Conservation (phyloP, 2,329 filamentous ascomycete species). For the Monilinia aucupariae region DNA sequence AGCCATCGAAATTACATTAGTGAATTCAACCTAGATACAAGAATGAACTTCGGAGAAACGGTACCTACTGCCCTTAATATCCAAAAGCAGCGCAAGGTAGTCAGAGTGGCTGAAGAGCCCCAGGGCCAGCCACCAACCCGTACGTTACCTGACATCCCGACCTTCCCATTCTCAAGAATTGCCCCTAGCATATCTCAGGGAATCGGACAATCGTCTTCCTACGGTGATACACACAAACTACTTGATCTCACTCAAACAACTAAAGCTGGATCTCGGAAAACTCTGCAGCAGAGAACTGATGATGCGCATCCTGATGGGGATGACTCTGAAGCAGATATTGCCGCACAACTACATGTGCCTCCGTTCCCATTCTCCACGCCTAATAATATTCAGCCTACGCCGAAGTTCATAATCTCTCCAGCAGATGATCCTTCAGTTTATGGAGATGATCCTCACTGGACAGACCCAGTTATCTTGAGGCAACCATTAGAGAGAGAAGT, state of each 20-base stretch:
- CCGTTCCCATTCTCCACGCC: constrained; percentile 16
- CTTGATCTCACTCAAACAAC: constrained; percentile 21
- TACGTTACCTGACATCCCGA: constrained; percentile 18
- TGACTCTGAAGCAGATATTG: constrained; percentile 11
- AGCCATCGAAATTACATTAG: neutral
- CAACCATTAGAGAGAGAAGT: constrained; percentile 31
- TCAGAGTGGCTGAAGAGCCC: constrained; percentile 12
- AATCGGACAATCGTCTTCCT: constrained; percentile 20
- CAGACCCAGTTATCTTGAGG: constrained; percentile 1
- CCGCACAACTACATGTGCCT: constrained; percentile 9
- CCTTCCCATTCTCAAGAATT: constrained; percentile 3
- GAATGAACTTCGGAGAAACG: neutral
- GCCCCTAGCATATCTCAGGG: constrained; percentile 16
- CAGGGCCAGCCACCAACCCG: constrained; percentile 16
- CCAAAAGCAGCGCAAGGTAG: constrained; percentile 15
- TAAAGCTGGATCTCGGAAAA: neutral
- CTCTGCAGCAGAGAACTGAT: neutral
- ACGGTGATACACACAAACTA: constrained; percentile 25
- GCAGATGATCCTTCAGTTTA: constrained; percentile 17
- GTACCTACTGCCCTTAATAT: constrained; percentile 18
- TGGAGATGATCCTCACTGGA: constrained; percentile 14
- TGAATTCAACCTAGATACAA: neutral
- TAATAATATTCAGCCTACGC: neutral
- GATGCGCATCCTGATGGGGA: neutral
- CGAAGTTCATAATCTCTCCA: constrained; percentile 20